phyloP scores from a whole-genome alignment of 176 grass and related monocot species.

The Oryza glumipatula region DNA sequence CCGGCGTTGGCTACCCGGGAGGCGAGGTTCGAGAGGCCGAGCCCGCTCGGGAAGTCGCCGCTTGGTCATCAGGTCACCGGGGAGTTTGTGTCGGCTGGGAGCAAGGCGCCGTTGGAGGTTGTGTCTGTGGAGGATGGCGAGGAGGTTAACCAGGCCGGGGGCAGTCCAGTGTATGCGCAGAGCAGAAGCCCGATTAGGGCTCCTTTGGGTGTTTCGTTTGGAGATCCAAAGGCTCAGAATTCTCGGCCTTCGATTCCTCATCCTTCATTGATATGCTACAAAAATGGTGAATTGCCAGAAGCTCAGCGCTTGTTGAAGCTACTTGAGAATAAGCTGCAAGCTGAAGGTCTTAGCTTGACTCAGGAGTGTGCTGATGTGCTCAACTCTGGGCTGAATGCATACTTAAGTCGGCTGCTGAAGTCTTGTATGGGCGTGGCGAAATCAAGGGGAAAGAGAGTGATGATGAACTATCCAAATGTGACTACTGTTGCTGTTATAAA shows the following conservation, averaged over 20 bases:
- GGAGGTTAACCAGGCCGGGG: constrained; percentile 76
- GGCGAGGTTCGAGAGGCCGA: constrained; percentile 54
- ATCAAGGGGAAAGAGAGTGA: constrained; percentile 37
- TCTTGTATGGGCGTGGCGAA: constrained; percentile 62
- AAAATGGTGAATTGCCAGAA: constrained; percentile 70
- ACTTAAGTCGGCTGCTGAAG: constrained; percentile 59
- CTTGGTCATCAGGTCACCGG: constrained; percentile 44
- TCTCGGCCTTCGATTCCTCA: constrained; percentile 37
- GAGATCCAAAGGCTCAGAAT: constrained; percentile 44
- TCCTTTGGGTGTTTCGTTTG: constrained; percentile 55
- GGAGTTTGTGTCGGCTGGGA: constrained; percentile 55
- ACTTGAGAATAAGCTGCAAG: constrained; percentile 61
- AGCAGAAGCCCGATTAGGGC: constrained; percentile 74
- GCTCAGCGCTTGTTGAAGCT: constrained; percentile 39
- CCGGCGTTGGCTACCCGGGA: constrained; percentile 23
- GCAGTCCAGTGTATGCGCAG: constrained; percentile 60
- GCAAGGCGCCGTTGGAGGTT: constrained; percentile 57
- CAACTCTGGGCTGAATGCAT: constrained; percentile 68
- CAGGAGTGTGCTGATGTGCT: constrained; percentile 62
- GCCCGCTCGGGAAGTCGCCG: constrained; percentile 62
- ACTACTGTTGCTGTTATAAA: constrained; percentile 36
- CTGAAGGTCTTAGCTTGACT: constrained; percentile 45
- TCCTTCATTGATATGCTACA: constrained; percentile 48
- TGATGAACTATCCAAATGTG: constrained; percentile 10
- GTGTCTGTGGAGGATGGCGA: constrained; percentile 72